Base-by-base conservation (phyloP, 306 rosid genomes). In the Rosa multiflora region DNA sequence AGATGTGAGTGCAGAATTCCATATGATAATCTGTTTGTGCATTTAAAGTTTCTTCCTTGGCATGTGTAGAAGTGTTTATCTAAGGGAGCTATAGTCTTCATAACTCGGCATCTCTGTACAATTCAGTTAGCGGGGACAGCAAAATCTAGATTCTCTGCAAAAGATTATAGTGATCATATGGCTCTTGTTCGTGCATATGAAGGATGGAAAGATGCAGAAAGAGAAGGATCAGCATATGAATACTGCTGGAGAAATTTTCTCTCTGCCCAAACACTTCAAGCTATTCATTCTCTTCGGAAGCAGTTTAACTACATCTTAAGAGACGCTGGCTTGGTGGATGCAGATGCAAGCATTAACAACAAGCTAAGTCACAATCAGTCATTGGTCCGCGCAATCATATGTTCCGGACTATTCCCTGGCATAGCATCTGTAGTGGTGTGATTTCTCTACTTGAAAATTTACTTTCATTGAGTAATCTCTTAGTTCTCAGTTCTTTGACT, bases 201-300 rank as follows among this genome's bases (percentile, higher is more conserved):
- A 90, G 99, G 99, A 80, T 93, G 99, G 99, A 95, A 93, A 90
- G 98, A 95, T 79, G 97, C 99, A 66, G 98, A 95, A 84, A 90
- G 94, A 88, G 99, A 92, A 87, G 99, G 99, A 37, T 95, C 98
- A n/a, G 90, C 98, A 13, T 91, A 95, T 48, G 99, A 95, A 75
- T 95, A 92, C 85, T 95, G 99, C 89, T 95, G 98, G 98, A 92
- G 99, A 83, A 95, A 95, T 85, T 95, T 95, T 81, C 96, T 95
- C 43, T 95, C 99, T 68, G 93, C 92, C 77, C 99, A 95, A 83
- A 95, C 99, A 44, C 98, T 95, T 83, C 99, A 95, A 84, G 99
- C 98, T 82, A 95, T 95, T 42, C 97, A 91, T 76, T 95, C 99
- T 82, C 94, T 95, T 77, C 91, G 97, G 82, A 95, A 89, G 86